Conservation (phyloP, 2,329 filamentous ascomycete genomes). For the Apiospora kogelbergensis region DNA sequence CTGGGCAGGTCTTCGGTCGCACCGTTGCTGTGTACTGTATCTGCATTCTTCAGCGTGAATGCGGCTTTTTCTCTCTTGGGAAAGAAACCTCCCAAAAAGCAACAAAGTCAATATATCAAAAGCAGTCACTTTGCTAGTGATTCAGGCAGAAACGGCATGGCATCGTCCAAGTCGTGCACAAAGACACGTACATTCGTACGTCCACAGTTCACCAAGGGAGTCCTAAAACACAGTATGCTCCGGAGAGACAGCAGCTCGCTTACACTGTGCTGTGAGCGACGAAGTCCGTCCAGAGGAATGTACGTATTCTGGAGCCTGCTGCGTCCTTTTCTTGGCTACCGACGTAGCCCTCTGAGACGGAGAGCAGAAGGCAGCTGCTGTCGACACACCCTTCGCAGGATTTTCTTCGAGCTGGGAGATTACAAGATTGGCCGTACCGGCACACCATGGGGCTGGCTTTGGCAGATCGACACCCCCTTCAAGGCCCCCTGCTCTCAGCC, state of each 20-base stretch:
- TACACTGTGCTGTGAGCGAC: neutral
- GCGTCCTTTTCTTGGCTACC: neutral
- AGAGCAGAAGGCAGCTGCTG: neutral
- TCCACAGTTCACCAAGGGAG: neutral
- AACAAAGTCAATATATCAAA: neutral
- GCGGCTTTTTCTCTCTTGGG: neutral
- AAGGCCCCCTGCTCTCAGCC: neutral
- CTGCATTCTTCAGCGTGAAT: neutral
- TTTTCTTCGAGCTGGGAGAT: neutral
- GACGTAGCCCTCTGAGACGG: conserved; percentile 1
- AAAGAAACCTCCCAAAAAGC: neutral
- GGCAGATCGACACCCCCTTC: neutral
- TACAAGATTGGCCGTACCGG: neutral
- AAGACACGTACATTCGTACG: neutral
- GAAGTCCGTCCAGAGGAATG: neutral
- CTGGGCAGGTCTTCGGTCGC: neutral
- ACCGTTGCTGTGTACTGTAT: conserved; percentile 1
- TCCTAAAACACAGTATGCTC: neutral
- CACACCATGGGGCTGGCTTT: neutral
- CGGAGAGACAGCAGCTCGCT: neutral
- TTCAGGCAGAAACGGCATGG: conserved; percentile 3
- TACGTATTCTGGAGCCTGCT: conserved; percentile 1
- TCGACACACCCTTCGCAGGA: neutral
- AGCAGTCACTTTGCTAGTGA: neutral
- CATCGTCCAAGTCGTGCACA: neutral